Evolutionary conservation across 2,329 filamentous ascomycete genomes (phyloP).

Genomic region (Ophiostoma populinum): DNA sequence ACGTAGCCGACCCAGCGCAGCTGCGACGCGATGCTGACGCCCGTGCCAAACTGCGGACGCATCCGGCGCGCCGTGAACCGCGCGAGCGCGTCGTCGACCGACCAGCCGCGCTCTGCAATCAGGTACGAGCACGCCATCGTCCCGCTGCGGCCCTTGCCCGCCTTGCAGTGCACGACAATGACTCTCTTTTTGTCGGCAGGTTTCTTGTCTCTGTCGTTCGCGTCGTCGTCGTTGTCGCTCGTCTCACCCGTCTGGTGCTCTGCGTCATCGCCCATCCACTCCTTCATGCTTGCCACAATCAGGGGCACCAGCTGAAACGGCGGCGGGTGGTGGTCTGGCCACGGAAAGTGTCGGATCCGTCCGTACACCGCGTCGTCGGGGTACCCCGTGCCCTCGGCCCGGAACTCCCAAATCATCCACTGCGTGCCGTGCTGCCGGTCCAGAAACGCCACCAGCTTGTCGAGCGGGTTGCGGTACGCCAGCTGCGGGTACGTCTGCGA

Average conservation of each 20-base stretch:
- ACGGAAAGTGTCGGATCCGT: conserved; percentile 80
- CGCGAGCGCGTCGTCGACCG: conserved; percentile 31
- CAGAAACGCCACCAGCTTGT: conserved; percentile 73
- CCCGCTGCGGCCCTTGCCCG: conserved; percentile 84
- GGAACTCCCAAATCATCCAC: conserved; percentile 97
- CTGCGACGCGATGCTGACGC: conserved; percentile 87
- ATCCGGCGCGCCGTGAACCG: conserved; percentile 67
- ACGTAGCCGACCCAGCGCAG: conserved; percentile 77
- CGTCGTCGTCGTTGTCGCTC: conserved; percentile 16
- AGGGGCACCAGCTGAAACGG: conserved; percentile 78
- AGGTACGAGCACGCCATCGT: conserved; percentile 79
- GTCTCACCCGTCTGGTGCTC: no score
- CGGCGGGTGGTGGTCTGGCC: conserved; percentile 92
- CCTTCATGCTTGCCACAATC: conserved; percentile 83
- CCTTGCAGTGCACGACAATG: conserved; percentile 90
- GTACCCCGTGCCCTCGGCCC: conserved; percentile 90
- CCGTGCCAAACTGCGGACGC: conserved; percentile 67
- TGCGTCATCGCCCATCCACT: conserved; percentile 52
- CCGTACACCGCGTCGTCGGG: conserved; percentile 77
- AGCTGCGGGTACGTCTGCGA: conserved; percentile 77
- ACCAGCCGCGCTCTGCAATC: conserved; percentile 64
- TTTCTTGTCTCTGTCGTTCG: conserved; percentile 8
- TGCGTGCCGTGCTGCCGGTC: conserved; percentile 66
- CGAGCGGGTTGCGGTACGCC: conserved; percentile 85
- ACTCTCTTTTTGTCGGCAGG: conserved; percentile 32